Conservation (phyloP, 345 rosid species). For the Chamaenerion angustifolium region DNA sequence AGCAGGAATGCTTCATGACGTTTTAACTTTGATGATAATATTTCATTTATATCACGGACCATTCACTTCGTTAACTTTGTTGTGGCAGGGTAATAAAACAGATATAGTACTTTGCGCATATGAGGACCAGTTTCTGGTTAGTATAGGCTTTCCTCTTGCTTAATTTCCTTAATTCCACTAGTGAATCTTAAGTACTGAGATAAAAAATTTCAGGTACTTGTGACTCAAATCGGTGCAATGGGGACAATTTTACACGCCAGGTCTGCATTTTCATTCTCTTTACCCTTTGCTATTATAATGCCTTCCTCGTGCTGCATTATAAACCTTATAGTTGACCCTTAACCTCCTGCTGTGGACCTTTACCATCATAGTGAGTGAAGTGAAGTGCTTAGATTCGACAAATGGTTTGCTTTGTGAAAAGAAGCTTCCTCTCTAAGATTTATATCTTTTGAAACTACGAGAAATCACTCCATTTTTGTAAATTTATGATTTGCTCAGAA, state of each 20-base stretch:
- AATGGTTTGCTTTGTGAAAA: too few relatives aligned
- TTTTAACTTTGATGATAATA: too few relatives aligned
- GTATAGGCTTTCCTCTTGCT: constrained; percentile 14
- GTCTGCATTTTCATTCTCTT: constrained; percentile 14
- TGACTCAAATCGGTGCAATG: constrained; percentile 79
- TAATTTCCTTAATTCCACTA: neutral
- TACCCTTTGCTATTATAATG: neutral
- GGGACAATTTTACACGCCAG: constrained; percentile 82
- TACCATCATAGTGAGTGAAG: too few relatives aligned
- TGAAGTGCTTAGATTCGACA: too few relatives aligned
- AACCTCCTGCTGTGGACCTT: too few relatives aligned
- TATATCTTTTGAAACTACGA: too few relatives aligned
- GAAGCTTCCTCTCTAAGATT: too few relatives aligned
- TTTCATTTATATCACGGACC: neutral
- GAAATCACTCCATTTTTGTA: neutral
- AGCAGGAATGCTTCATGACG: too few relatives aligned
- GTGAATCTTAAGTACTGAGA: constrained; percentile 6
- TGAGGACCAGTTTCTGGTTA: constrained; percentile 73
- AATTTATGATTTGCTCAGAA: constrained; percentile 26
- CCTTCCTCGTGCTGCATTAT: too few relatives aligned
- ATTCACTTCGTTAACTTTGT: constrained; percentile 2
- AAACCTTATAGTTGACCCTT: too few relatives aligned
- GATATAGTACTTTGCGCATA: constrained; percentile 62
- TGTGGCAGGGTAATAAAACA: constrained; percentile 64
- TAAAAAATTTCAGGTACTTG: constrained; percentile 47